Conservation (phyloP, 495 filamentous ascomycete species). For the Mycothermus thermophilus region DNA sequence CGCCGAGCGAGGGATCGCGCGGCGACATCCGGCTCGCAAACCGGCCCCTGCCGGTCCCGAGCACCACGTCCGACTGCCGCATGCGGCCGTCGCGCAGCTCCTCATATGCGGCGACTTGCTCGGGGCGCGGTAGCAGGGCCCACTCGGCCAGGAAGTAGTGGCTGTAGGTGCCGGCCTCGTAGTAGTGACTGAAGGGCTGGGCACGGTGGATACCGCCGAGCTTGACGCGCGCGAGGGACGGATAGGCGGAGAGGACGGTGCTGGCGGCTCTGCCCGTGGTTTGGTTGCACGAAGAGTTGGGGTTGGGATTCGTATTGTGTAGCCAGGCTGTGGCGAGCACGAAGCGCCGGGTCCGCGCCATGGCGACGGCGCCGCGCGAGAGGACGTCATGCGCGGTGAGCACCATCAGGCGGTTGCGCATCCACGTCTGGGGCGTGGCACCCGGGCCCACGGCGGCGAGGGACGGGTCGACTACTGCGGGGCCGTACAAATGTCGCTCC, state of each 20-base stretch:
- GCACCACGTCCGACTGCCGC: too few species aligned
- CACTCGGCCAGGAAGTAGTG: conserved; percentile 25
- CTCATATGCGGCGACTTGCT: conserved; percentile 19
- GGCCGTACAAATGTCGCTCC: conserved; percentile 18
- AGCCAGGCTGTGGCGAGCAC: conserved; percentile 14
- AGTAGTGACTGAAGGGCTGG: conserved; percentile 28
- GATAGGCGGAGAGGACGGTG: not conserved
- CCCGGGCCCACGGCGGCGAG: too few species aligned
- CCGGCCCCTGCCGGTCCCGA: too few species aligned
- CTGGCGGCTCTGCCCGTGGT: too few species aligned
- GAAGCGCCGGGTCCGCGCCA: conserved; percentile 18
- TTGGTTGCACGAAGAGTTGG: too few species aligned
- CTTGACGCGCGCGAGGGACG: conserved; percentile 17
- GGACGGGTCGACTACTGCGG: not conserved
- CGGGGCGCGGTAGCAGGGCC: conserved; percentile 6
- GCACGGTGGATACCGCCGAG: conserved; percentile 32
- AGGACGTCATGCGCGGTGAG: conserved; percentile 20
- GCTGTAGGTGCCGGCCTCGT: conserved; percentile 17
- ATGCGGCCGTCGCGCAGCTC: too few species aligned
- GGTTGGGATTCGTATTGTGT: conserved; percentile 6
- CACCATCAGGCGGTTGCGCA: conserved; percentile 21
- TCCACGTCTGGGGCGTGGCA: conserved; percentile 7
- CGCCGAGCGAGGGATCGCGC: too few species aligned
- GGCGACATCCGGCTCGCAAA: too few species aligned
- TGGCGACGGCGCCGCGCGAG: conserved; percentile 19